Evolutionary conservation across 371 early-diverging fungal genomes (phyloP), one percentile per base, ranked within the genome.

Genomic region (Coemansia sp.): DNA sequence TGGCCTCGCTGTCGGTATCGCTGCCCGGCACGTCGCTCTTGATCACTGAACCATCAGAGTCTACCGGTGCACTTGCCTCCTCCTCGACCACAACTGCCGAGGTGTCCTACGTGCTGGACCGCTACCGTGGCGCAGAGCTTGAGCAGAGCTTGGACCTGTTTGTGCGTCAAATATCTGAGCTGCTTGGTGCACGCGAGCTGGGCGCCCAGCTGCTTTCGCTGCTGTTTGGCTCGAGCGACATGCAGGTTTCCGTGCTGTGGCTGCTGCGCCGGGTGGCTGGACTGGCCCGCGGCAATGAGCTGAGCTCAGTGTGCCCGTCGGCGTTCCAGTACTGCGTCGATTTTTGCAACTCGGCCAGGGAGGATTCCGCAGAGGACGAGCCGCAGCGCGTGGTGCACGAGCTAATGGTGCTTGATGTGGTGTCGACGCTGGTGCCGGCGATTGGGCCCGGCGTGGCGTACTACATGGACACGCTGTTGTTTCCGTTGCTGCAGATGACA

Each of bases 11-110:
- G 42, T 16, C 39, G 3, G 26, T 72, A 20, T 59, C 72, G 35
- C 39, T 72, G 13, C 69, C 72, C 0, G 72, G 72, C 0, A 72
- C 72, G 3, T 58, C 72, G 7, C 42, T 72, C 39, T 57, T 72
- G 14, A 62, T 68, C 3, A 16, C 59, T 5, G 70, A 70, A 7
- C 41, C 63, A 0, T 6, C 35, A 1, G 45, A 36, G 1, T 8
- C 32, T 0, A 1, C 38, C 26, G 43, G 35, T 26, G 10, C 5
- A 9, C 26, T 48, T 9, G 26, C 30, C 26, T 4, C 48, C 20
- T 10, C 5, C 26, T 10, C n/a, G 20, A 10, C 26, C 10, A 30
- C 10, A 3, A 20, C n/a, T 0, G 56, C 34, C 14, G 20, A 11
- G 7, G 72, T 63, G 10, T 20, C 48, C 6, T 68, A 59, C n/a